Evolutionary conservation across 202 grass and related monocot species (phyloP), one percentile per base, ranked within the genome.

Genomic region (Setaria viridis): DNA sequence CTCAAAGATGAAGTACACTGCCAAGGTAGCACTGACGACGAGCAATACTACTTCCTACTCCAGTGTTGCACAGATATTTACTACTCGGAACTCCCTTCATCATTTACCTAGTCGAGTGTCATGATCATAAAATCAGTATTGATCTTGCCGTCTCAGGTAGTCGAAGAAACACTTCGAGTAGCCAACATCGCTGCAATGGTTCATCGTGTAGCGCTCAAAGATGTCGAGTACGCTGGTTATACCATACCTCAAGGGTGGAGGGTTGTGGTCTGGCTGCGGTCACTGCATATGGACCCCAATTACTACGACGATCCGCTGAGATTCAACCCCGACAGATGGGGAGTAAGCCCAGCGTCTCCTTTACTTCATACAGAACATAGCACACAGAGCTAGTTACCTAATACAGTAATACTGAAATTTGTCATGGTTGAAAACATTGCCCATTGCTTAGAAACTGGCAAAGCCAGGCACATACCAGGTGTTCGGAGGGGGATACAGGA

Each of bases 381-480:
- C 21, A 37, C 2, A 67, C 16, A 37, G 0, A 37, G 30, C 5
- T 35, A 66, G 63, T 11, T 65, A 29, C 11, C 25, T 25, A 25
- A 25, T 25, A 25, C 6, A 19, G 7, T 57, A 12, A 19, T 7
- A 34, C 11, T 64, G 29, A 62, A 33, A 14, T 63, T 30, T 13
- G 10, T 14, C 4, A 10, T 34, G n/a, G 20, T 8, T 25, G 56
- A 59, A 25, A 53, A 80, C 46, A 13, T 9, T 15, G 11, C 11
- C 20, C 72, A 12, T 39, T 75, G 3, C 4, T 43, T 32, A 89
- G 82, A 55, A 74, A 6, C 60, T 82, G 1, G 19, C 68, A 37
- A 89, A 80, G 59, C 68, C 87, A 32, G 76, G 86, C 2, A 78
- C 80, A 0, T 88, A 70, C 32, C 80, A 88, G 74, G 73, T 62